Evolutionary conservation across 2,329 filamentous ascomycete genomes (phyloP), one percentile per base, ranked within the genome.

Genomic region (Talaromyces amestolkiae): DNA sequence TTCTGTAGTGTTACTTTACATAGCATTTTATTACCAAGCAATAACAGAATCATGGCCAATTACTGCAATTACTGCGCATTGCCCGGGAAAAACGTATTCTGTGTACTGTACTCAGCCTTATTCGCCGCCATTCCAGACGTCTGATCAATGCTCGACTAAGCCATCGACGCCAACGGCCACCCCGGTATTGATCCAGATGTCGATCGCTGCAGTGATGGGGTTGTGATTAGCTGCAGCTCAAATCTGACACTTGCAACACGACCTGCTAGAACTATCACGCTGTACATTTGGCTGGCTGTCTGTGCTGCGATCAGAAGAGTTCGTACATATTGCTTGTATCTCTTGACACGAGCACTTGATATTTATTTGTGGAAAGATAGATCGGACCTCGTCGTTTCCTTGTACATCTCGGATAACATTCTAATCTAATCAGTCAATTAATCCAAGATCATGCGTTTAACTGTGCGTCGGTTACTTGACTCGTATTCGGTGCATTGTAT

Each of bases 131-230:
- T 51, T 51, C 47, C 22, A 31, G 24, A 27, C 13, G 47, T 51
- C 22, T 39, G 15, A 27, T 27, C 33, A n/a, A 41, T 24, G 24
- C 35, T 59, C 56, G 24, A 31, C 24, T 9, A 43, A 59, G 56
- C 56, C 56, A 19, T 56, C 56, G 37, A 59, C 37, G 56, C 54
- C 54, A 58, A 58, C 54, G 33, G 54, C 9, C 27, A 51, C 22
- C 47, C 6, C 33, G 11, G n/a, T 41, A 41, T 51, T 51, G 47
- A 27, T 24, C 54, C 8, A 41, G 54, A 58, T 15, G 37, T 31
- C 56, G 56, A 59, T 59, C 56, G 56, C 37, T 59, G 56, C 56
- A 59, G 56, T 59, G 22, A 43, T 8, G 51, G 51, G 47, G 31
- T 35, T 54, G 51, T 54, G 51, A 54, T 54, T 54, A 54, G 31